These are phyloP conservation scores for Pyricularia sp. DNA, from an alignment of 2,329 filamentous ascomycete genomes.

Conservation along the genomic window DNA sequence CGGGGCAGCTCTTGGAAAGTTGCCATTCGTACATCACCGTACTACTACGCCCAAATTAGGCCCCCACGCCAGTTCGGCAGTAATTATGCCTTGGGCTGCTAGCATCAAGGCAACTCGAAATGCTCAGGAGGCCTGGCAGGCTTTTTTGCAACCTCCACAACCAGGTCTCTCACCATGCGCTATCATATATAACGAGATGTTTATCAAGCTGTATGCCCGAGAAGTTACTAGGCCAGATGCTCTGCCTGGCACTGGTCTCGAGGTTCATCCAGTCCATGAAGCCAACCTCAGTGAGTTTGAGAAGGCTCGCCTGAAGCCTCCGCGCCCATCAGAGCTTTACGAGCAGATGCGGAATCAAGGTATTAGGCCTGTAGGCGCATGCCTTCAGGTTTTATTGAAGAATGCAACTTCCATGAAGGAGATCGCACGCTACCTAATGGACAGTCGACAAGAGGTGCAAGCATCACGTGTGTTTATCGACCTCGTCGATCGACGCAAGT, in stretches of 20 bases:
- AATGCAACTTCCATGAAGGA: constrained; percentile 33
- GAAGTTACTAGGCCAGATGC: constrained; percentile 28
- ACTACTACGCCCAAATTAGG: constrained; percentile 16
- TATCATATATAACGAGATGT: constrained; percentile 45
- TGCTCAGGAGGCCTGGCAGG: constrained; percentile 46
- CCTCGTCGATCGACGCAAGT: constrained; percentile 7
- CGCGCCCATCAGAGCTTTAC: constrained; percentile 45
- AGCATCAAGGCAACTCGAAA: constrained; percentile 46
- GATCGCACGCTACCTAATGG: constrained; percentile 35
- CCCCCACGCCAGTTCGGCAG: constrained; percentile 2
- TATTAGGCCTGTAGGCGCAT: constrained; percentile 33
- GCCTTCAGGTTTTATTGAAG: constrained; percentile 41
- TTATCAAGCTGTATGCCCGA: constrained; percentile 37
- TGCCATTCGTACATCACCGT: constrained; percentile 44
- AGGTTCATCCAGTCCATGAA: constrained; percentile 40
- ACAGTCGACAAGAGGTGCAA: constrained; percentile 22
- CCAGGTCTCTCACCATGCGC: constrained; percentile 21
- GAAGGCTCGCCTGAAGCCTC: constrained; percentile 47
- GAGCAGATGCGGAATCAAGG: constrained; percentile 38
- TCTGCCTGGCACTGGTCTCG: constrained; percentile 12
- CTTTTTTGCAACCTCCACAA: constrained; percentile 26
- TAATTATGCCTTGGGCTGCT: constrained; percentile 33
- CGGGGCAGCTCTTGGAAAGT: constrained; percentile 33
- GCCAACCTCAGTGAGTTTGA: constrained; percentile 52
- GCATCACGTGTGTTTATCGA: constrained; percentile 8